These are phyloP conservation scores for Alternaria gansuensis DNA, from an alignment of 2,329 filamentous ascomycete species.

Conservation along the genomic window DNA sequence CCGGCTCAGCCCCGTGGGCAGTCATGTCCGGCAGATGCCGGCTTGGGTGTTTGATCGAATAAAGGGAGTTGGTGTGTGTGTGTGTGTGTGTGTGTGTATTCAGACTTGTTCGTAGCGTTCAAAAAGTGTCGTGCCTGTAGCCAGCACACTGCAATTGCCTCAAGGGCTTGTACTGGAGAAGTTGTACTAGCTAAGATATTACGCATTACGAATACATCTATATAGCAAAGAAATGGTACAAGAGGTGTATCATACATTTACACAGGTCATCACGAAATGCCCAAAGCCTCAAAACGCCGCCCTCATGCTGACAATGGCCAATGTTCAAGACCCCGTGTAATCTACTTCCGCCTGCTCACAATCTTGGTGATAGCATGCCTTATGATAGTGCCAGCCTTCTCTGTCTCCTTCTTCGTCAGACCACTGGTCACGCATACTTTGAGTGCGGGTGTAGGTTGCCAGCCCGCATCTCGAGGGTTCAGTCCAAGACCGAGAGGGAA, in stretches of 20 bases:
- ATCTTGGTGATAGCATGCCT: constrained; percentile 94
- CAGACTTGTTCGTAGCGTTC: background rate
- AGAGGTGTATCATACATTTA: constrained; percentile 11
- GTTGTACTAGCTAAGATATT: background rate
- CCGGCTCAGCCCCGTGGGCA: constrained; percentile 5
- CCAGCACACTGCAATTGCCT: background rate
- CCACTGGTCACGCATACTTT: constrained; percentile 92
- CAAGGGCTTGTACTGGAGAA: background rate
- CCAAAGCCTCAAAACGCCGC: constrained; percentile 11
- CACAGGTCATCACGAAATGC: background rate
- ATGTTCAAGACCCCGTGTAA: background rate
- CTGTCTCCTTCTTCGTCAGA: constrained; percentile 90
- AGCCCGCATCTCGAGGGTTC: constrained; percentile 70
- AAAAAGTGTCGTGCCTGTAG: background rate
- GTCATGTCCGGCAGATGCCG: background rate
- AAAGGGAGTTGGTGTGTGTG: background rate
- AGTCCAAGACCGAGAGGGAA: constrained; percentile 69
- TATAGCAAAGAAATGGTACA: constrained; percentile 3
- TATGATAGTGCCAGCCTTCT: constrained; percentile 89
- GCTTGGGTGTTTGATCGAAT: background rate
- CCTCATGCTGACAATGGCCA: constrained; percentile 1
- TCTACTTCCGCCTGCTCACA: constrained; percentile 66
- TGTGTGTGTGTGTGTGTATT: background rate
- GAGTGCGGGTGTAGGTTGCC: constrained; percentile 78
- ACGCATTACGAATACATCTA: constrained; percentile 12